Evolutionary conservation across 352 stramenopile species (phyloP).

Genomic region (Phytopythium boreale): DNA sequence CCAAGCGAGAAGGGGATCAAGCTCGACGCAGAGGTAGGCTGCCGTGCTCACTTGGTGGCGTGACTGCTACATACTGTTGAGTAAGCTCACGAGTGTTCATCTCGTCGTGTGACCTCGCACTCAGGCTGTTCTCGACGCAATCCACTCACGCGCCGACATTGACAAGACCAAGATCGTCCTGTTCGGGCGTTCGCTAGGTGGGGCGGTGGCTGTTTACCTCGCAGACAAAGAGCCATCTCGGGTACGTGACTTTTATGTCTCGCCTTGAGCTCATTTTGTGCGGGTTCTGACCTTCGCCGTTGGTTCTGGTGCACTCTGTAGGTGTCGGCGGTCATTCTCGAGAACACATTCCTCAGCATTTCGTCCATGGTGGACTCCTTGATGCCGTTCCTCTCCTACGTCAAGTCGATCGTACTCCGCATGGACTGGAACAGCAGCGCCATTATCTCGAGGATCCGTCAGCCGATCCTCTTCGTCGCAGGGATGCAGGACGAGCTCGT

Average conservation of each 20-base stretch:
- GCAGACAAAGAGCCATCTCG: constrained; percentile 74
- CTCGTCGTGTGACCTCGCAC: too few relatives aligned
- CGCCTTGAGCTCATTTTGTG: not conserved
- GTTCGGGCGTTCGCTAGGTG: constrained; percentile 91
- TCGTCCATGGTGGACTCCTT: constrained; percentile 92
- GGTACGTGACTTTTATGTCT: constrained; percentile 18
- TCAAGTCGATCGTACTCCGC: constrained; percentile 89
- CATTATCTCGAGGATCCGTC: constrained; percentile 53
- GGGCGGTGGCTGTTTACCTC: constrained; percentile 90
- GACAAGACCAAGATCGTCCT: constrained; percentile 88
- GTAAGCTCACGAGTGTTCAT: not conserved
- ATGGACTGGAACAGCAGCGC: constrained; percentile 89
- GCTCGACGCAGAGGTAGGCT: constrained; percentile 83
- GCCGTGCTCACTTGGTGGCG: not conserved
- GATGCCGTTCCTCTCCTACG: constrained; percentile 87
- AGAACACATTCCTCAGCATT: constrained; percentile 96
- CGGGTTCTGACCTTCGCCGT: not conserved
- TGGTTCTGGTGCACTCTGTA: constrained; percentile 11
- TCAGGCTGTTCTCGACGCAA: constrained; percentile 78
- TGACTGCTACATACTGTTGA: not conserved
- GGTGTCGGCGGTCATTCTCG: constrained; percentile 89
- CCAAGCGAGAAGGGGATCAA: constrained; percentile 90
- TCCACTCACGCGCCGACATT: constrained; percentile 70
- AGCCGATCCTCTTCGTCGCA: constrained; percentile 91
- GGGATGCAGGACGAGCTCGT: constrained; percentile 91